Percentiles rank a stretch among this genome's conserved stretches.
phyloP scores from a whole-genome alignment of 345 rosid genomes.

The Lumnitzera racemosa region DNA sequence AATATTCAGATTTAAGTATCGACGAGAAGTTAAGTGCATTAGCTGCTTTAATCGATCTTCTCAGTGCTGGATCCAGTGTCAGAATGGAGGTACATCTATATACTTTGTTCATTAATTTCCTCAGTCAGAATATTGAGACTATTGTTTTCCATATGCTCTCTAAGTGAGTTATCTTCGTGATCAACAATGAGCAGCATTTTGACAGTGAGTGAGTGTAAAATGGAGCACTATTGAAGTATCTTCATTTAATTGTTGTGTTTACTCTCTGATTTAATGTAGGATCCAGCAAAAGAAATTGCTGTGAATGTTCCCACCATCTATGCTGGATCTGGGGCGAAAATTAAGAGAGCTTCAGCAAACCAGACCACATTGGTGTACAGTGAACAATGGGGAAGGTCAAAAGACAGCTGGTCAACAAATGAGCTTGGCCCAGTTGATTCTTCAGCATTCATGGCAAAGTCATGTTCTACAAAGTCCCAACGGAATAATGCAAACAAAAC shows the following conservation, averaged over 20 bases:
- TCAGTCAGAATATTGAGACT: not conserved
- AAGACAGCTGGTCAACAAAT: slow-evolving; percentile 26
- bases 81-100: slow-evolving; percentile 58
- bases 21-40: slow-evolving; percentile 80
- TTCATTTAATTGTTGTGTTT: not conserved
- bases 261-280: slow-evolving; percentile 25
- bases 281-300: slow-evolving; percentile 29
- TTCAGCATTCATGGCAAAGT: slow-evolving; percentile 30
- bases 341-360: slow-evolving; percentile 60
- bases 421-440: slow-evolving; percentile 70
- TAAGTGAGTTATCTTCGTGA: not conserved
- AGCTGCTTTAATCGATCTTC: slow-evolving; percentile 76
- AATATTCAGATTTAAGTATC: slow-evolving; percentile 80
- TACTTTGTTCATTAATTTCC: not conserved
- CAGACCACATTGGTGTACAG: slow-evolving; percentile 64
- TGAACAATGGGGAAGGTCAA: slow-evolving; percentile 28
- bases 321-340: slow-evolving; percentile 83
- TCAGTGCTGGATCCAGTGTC: slow-evolving; percentile 68
- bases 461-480: slow-evolving; percentile 18
- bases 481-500: slow-evolving; percentile 23
- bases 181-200: too few relatives aligned
- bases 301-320: slow-evolving; percentile 42
- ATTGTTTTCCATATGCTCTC: not conserved
- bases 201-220: too few relatives aligned
- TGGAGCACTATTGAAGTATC: not conserved